Base-by-base conservation (phyloP, 768 basidiomycete genomes). In the Lactarius pseudohatsudake region DNA sequence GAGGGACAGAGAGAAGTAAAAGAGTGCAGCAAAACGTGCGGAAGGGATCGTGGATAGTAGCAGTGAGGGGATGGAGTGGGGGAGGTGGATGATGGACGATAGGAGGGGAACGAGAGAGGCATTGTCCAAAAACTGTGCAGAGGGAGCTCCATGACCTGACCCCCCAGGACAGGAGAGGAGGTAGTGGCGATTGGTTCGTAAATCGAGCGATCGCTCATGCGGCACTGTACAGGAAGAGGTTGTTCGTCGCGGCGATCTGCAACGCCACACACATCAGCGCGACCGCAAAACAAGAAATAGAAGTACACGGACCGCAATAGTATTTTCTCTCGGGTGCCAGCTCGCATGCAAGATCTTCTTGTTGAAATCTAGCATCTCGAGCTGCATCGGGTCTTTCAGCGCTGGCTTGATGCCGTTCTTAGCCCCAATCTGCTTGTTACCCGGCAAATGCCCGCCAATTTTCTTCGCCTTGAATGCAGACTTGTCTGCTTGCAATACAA, bases 391-490 rank as follows among this genome's bases (percentile, higher is more conserved):
- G 70, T 96, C 94, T 75, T 90, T 88, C 76, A 91, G 78, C n/a
- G 86, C 85, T 45, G 84, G 82, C 73, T 91, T 86, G 40, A 85
- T 80, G 15, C 94, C 94, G 76, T 94, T 88, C 85, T 90, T 89
- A 72, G 84, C 74, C 68, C 77, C 38, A 36, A 69, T 64, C 36
- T 84, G 79, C 76, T 91, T 90, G 73, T 84, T 86, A 45, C 86
- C 87, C n/a, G 86, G 85, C 62, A 89, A 74, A 10, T 89, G 88
- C 2, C 91, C 95, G 15, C 96, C 94, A 63, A 97, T 92, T 84
- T 98, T 99, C 89, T 98, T 99, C 58, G 93, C 94, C 78, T 98
- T 98, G 82, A 99, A 99, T 8, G 96, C 96, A 18, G 94, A 96
- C 78, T 99, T 99, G 81, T 99, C 97, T 2, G 97, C 97, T 78